A percentile compares a stretch with the other conserved stretches of the same genome.
Evolutionary conservation across 2,329 filamentous ascomycete species (phyloP).

Genomic region (Fusarium kyushuense): DNA sequence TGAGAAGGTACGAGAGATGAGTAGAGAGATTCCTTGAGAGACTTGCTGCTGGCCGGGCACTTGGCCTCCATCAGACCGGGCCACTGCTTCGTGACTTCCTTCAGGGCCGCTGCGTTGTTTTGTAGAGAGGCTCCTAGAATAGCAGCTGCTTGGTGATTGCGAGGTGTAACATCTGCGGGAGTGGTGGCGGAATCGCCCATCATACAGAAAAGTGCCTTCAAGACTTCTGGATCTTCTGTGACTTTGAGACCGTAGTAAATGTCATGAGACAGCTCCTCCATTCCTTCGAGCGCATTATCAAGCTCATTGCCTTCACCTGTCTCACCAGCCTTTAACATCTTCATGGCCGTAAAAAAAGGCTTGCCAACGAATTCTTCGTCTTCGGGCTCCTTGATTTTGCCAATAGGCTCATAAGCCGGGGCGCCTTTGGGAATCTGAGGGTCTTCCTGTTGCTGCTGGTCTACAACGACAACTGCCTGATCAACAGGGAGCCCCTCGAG

Average conservation of each 20-base stretch:
- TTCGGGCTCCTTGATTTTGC: conserved; percentile 67
- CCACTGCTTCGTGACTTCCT: conserved; percentile 64
- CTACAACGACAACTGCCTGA: conserved; percentile 65
- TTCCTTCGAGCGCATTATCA: conserved; percentile 65
- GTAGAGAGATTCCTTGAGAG: conserved; percentile 58
- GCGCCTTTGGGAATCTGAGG: conserved; percentile 61
- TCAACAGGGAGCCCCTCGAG: conserved; percentile 66
- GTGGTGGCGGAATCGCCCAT: conserved; percentile 53
- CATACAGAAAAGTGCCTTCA: conserved; percentile 69
- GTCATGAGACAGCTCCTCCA: conserved; percentile 75
- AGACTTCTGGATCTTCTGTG: conserved; percentile 64
- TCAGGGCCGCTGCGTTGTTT: conserved; percentile 73
- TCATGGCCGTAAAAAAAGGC: conserved; percentile 58
- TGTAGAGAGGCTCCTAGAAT: conserved; percentile 70
- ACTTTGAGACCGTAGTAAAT: conserved; percentile 77
- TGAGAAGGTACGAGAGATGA: conserved; percentile 54
- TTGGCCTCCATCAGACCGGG: conserved; percentile 53
- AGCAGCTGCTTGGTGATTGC: conserved; percentile 66
- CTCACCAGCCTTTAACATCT: conserved; percentile 61
- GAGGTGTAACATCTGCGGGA: conserved; percentile 49
- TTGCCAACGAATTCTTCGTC: conserved; percentile 48
- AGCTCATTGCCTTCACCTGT: conserved; percentile 52
- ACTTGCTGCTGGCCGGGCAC: conserved; percentile 52
- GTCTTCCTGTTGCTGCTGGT: conserved; percentile 56
- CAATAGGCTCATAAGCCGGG: conserved; percentile 68